phyloP scores from a whole-genome alignment of 1,284 basidiomycete genomes.

The Cryptococcus sp. region DNA sequence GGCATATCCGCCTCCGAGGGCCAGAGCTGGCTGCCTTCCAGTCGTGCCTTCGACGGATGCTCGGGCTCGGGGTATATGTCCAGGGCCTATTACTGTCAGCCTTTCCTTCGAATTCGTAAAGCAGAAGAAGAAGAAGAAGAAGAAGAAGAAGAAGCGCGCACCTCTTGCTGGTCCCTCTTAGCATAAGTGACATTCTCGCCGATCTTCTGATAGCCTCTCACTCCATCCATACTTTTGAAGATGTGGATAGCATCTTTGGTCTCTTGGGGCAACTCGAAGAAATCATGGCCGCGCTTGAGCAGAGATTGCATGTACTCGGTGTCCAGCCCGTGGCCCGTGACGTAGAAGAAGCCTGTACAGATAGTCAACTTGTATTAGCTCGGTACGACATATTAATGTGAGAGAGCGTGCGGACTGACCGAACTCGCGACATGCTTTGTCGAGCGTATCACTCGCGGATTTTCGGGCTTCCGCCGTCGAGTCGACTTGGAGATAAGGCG shows the following conservation, averaged over 20 bases:
- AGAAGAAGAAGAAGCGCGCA: neutral
- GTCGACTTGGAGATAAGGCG: constrained; percentile 21
- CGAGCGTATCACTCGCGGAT: constrained; percentile 18
- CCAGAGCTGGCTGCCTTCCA: constrained; percentile 33
- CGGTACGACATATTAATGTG: neutral
- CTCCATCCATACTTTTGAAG: constrained; percentile 30
- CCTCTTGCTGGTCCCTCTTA: constrained; percentile 32
- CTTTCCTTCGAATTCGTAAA: neutral
- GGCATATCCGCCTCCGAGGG: constrained; percentile 26
- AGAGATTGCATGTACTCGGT: constrained; percentile 29
- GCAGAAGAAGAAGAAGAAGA: no score
- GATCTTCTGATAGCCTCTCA: constrained; percentile 30
- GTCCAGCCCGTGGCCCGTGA: constrained; percentile 36
- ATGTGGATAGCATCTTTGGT: constrained; percentile 38
- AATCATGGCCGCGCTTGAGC: constrained; percentile 26
- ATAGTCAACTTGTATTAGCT: neutral
- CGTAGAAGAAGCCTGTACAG: constrained; percentile 40
- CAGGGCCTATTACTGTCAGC: constrained; percentile 18
- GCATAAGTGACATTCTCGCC: constrained; percentile 36
- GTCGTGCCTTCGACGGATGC: constrained; percentile 18
- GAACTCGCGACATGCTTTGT: constrained; percentile 30
- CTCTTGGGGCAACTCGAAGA: constrained; percentile 38
- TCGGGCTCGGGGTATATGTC: constrained; percentile 34
- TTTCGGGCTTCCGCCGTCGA: constrained; percentile 19
- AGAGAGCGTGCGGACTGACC: constrained; percentile 13